Evolutionary conservation across 345 rosid genomes (phyloP), one percentile per base, ranked within the genome.

Genomic region (Linum tenue): DNA sequence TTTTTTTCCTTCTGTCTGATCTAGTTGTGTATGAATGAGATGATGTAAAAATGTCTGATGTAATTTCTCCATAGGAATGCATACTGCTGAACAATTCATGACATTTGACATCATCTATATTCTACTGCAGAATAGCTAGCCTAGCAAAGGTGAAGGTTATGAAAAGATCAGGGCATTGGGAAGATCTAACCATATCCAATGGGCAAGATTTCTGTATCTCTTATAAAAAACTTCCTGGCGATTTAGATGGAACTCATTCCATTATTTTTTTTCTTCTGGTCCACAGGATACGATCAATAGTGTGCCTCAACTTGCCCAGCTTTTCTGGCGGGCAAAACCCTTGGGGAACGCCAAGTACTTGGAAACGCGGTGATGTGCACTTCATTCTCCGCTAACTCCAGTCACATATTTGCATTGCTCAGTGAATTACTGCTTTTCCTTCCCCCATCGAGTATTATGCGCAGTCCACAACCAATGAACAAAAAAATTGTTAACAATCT

Each of bases 271-370:
- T 72, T 57, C 59, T 22, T 48, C 66, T 40, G 55, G 17, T 43
- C 51, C 67, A 40, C 92, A 89, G 94, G 71, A 87, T 92, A 71
- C 87, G 96, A 75, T 92, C 97, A 11, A 85, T 92, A 4, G 78
- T 87, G 12, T 90, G 97, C 72, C 85, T 92, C 58, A 90, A 92
- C 84, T 83, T 90, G 75, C 97, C 96, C 65, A 87, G 96, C 79
- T 92, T 92, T 73, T 92, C 91, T 55, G 96, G 98, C 51, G 96
- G 97, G 68, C 82, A 87, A 67, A 86, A 84, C 73, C 97, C 98
- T 31, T 87, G 98, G 96, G 97, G 98, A 67, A 88, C 80, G 3
- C 96, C 96, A 69, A 78, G 70, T 76, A 73, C 64, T 72, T 82
- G 65, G 77, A 85, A 76, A 76, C 61, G 22, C 51, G 61, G 44